phyloP scores from a whole-genome alignment of 805 yeast species.

The Sugiyamaella smithiae region DNA sequence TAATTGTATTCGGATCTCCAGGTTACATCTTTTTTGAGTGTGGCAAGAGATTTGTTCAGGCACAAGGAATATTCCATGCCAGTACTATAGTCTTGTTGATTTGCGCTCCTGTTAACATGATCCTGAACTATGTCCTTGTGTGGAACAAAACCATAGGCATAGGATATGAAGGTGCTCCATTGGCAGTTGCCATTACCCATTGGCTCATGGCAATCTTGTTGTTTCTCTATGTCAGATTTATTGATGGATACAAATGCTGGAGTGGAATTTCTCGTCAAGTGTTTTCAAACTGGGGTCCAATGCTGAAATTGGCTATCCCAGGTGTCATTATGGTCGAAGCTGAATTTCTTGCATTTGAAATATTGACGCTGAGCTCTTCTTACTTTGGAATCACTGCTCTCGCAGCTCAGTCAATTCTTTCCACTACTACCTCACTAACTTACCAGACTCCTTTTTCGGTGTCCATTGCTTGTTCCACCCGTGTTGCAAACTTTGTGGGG shows the following conservation, averaged over 20 bases:
- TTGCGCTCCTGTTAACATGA: constrained; percentile 67
- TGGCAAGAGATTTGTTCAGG: constrained; percentile 76
- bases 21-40: constrained; percentile 77
- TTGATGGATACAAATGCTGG: constrained; percentile 62
- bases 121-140: constrained; percentile 68
- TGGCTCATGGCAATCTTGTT: constrained; percentile 65
- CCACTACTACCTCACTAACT: constrained; percentile 60
- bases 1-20: constrained; percentile 68
- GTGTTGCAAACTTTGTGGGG: constrained; percentile 72
- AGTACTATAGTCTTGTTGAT: constrained; percentile 65
- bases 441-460: constrained; percentile 77
- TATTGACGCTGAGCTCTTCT: constrained; percentile 65
- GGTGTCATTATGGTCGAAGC: constrained; percentile 80
- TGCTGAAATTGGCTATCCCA: constrained; percentile 61
- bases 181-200: constrained; percentile 67
- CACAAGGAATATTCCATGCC: constrained; percentile 84
- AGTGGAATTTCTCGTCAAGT: constrained; percentile 48
- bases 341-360: constrained; percentile 71
- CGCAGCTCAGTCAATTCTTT: constrained; percentile 72
- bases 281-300: constrained; percentile 56
- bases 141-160: constrained; percentile 68
- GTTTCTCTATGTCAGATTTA: constrained; percentile 50
- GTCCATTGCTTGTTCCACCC: constrained; percentile 66
- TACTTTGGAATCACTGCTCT: constrained; percentile 65
- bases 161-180: constrained; percentile 80